These are phyloP conservation scores for Ampelocalamus luodianensis DNA, from an alignment of 176 grass and related monocot genomes.

Conservation along the genomic window DNA sequence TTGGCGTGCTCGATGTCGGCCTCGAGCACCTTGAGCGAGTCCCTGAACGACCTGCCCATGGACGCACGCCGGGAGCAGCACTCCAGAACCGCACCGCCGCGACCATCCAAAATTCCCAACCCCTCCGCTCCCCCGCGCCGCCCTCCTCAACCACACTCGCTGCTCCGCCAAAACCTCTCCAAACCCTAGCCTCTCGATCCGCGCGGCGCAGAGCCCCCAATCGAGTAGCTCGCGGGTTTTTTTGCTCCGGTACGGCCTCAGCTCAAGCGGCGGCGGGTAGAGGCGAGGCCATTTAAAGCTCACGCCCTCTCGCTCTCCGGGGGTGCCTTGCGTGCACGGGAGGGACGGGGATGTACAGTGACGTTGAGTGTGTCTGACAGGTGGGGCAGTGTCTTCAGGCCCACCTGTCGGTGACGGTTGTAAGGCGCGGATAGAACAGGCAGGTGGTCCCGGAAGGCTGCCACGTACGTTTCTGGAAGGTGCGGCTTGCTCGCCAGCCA, in stretches of 20 bases:
- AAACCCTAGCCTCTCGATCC: conserved; percentile 48
- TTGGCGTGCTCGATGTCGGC: conserved; percentile 96
- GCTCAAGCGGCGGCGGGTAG: conserved; percentile 35
- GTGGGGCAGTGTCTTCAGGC: fast-evolving
- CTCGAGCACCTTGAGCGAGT: conserved; percentile 92
- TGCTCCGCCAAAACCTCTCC: neutral
- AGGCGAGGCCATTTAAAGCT: conserved; percentile 57
- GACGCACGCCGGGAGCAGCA: conserved; percentile 15
- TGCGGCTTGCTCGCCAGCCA: conserved; percentile 11
- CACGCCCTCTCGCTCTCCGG: conserved; percentile 29
- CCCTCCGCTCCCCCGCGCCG: neutral
- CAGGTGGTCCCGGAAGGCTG: conserved; percentile 16
- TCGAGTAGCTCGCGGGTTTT: neutral
- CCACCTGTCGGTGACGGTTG: neutral
- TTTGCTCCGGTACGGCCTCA: conserved; percentile 30
- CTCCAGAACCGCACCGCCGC: conserved; percentile 18
- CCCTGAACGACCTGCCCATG: conserved; percentile 84
- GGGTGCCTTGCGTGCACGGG: conserved; percentile 53
- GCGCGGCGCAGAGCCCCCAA: neutral
- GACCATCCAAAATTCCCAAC: conserved; percentile 45
- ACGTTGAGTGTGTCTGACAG: neutral
- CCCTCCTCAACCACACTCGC: neutral
- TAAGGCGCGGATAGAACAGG: neutral
- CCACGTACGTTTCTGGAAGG: conserved; percentile 63
- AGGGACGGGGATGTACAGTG: neutral